These are phyloP conservation scores for Dipteronia dyeriana DNA, from an alignment of 345 rosid genomes.

Conservation along the genomic window DNA sequence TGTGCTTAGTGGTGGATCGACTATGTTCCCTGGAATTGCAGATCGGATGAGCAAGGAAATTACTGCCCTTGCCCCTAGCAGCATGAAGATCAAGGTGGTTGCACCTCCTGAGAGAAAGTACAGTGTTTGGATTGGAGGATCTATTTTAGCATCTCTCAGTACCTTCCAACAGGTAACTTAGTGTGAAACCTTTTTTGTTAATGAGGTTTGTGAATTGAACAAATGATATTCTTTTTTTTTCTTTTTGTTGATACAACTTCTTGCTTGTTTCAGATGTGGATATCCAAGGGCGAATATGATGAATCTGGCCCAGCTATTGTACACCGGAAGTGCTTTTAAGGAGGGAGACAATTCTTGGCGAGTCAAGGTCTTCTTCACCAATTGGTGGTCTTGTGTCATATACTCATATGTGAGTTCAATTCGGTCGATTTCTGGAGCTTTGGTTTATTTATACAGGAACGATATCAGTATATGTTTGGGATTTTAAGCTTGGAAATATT, in stretches of 20 bases:
- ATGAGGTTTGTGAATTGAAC: slow-evolving; percentile 1
- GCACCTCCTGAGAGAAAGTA: slow-evolving; percentile 64
- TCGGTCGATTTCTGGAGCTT: slow-evolving; percentile 17
- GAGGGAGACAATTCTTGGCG: not conserved
- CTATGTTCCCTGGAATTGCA: slow-evolving; percentile 57
- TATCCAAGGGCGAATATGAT: slow-evolving; percentile 48
- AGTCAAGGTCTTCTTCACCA: not conserved
- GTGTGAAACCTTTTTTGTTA: not conserved
- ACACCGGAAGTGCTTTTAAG: slow-evolving; percentile 51
- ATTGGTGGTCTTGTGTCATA: slow-evolving; percentile 4
- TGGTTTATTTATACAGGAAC: slow-evolving; percentile 18
- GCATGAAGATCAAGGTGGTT: slow-evolving; percentile 58
- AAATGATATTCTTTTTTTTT: not conserved
- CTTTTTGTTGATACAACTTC: not conserved
- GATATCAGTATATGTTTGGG: not conserved
- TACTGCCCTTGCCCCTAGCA: slow-evolving; percentile 50
- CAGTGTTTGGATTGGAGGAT: slow-evolving; percentile 61
- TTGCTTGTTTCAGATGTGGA: slow-evolving; percentile 46
- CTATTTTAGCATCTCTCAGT: slow-evolving; percentile 56
- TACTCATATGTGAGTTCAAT: slow-evolving; percentile 9
- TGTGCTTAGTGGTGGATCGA: slow-evolving; percentile 55
- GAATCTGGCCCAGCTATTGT: slow-evolving; percentile 54
- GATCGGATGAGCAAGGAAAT: slow-evolving; percentile 59
- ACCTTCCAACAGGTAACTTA: slow-evolving; percentile 53
- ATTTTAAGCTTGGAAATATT: slow-evolving; percentile 13